Evolutionary conservation across 768 basidiomycete species (phyloP), one percentile per base, ranked within the genome.

Genomic region (Russula compacta): DNA sequence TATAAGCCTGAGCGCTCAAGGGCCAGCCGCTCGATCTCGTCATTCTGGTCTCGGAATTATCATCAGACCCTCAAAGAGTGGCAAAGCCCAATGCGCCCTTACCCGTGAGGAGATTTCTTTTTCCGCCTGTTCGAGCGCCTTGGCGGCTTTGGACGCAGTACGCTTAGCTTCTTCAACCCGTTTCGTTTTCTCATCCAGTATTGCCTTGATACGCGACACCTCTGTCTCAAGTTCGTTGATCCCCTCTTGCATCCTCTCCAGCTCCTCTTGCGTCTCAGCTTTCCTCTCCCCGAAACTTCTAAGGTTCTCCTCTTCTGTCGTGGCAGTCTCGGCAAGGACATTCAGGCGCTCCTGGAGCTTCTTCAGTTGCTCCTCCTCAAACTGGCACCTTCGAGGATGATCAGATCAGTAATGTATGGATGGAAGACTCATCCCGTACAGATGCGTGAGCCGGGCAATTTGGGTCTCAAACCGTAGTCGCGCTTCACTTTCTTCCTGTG

Each of bases 51-150:
- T 11, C 14, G 11, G 17, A 40, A 4, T 57, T 61, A 53, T 39
- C 42, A 46, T 51, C 6, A 21, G 14, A 67, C 32, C 32, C 17
- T 14, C 42, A 44, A 36, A 11, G 32, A 4, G 35, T 19, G 6
- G 9, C 19, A 10, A 17, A 42, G 19, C n/a, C 6, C 7, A 36
- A 15, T 21, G 50, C 6, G 19, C 33, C 55, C 32, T 52, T 52
- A 87, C 94, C 77, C 85, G 86, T 15, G 77, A 74, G 7, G 87
- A 84, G 53, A 98, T 93, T 70, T 98, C 95, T 72, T 98, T 98
- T 67, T 94, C 70, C 0, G 86, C 87, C 66, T 89, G 86, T 67
- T 99, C 95, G 44, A 97, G 79, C 0, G 80, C 80, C 69, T 86
- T 92, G 10, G 82, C 78, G 2, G 90, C 83, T 67, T 85, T 91